Conservation (phyloP, 192 early-diverging fungal species). For the Coemansia erecta region DNA sequence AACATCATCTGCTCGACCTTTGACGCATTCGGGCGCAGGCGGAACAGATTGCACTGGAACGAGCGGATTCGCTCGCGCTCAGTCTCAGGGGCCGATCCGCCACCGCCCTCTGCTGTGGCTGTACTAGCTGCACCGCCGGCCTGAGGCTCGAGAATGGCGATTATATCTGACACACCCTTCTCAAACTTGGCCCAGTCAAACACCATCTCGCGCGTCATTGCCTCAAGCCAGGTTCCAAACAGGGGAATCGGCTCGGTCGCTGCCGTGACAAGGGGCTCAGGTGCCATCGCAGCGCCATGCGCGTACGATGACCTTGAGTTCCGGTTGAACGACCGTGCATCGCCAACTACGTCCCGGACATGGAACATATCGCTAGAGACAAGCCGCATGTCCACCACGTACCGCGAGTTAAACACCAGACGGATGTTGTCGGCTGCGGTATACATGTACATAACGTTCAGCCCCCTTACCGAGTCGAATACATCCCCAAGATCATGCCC, state of each 20-base stretch:
- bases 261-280: slow-evolving; percentile 36
- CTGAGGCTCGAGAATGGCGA: too few species aligned
- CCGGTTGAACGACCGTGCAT: slow-evolving; percentile 9
- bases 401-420: slow-evolving; percentile 49
- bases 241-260: slow-evolving; percentile 45
- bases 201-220: slow-evolving; percentile 32
- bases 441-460: slow-evolving; percentile 51
- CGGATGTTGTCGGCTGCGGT: slow-evolving; percentile 48
- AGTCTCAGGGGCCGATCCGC: not conserved
- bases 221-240: slow-evolving; percentile 46
- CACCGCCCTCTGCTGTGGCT: not conserved
- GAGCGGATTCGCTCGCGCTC: slow-evolving; percentile 13
- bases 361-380: slow-evolving; percentile 35
- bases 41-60: slow-evolving; percentile 39
- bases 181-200: slow-evolving; percentile 42
- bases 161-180: slow-evolving; percentile 11
- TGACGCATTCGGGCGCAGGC: slow-evolving; percentile 31
- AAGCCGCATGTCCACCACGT: slow-evolving; percentile 43
- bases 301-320: slow-evolving; percentile 2
- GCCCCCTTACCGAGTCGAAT: slow-evolving; percentile 31
- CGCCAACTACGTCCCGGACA: slow-evolving; percentile 35
- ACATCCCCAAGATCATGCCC: slow-evolving; percentile 12
- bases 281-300: slow-evolving; percentile 9
- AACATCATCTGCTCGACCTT: slow-evolving; percentile 33
- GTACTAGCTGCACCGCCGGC: too few species aligned